Conservation (phyloP, 2,329 filamentous ascomycete genomes). For the Sphaerulina musiva region DNA sequence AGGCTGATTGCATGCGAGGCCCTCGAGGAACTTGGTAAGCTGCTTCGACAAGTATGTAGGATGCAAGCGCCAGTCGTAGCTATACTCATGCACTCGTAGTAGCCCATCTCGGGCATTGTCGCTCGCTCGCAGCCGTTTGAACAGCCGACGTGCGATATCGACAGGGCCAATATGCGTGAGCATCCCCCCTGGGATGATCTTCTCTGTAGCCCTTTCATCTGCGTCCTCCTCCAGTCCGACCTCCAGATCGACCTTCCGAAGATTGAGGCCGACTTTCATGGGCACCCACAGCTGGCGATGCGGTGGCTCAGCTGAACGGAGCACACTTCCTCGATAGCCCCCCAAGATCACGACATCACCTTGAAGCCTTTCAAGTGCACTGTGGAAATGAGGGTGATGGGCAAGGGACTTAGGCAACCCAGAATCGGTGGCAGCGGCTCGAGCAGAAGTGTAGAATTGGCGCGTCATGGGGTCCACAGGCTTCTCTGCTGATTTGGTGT, state of each 20-base stretch:
- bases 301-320: constrained; percentile 73
- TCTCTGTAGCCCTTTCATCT: constrained; percentile 73
- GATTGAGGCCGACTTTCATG: constrained; percentile 83
- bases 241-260: constrained; percentile 85
- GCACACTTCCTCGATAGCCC: constrained; percentile 82
- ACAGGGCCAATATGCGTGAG: constrained; percentile 87
- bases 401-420: constrained; percentile 28
- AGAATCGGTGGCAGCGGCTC: constrained; percentile 20
- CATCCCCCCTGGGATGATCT: constrained; percentile 80
- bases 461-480: constrained; percentile 26
- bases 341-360: constrained; percentile 86
- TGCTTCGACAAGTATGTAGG: constrained; percentile 66
- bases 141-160: constrained; percentile 75
- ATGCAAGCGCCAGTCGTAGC: constrained; percentile 90
- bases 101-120: constrained; percentile 66
- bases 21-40: constrained; percentile 66
- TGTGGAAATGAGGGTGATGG: constrained; percentile 45
- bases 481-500: constrained; percentile 9
- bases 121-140: constrained; percentile 68
- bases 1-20: constrained; percentile 65
- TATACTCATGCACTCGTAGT: constrained; percentile 79
- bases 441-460: constrained; percentile 23
- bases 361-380: constrained; percentile 61
- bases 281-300: constrained; percentile 91
- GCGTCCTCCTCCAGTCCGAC: constrained; percentile 72